A percentile compares a stretch with the other conserved stretches of the same genome.
phyloP scores from a whole-genome alignment of 768 basidiomycete genomes.

The Austroboletus festivus region DNA sequence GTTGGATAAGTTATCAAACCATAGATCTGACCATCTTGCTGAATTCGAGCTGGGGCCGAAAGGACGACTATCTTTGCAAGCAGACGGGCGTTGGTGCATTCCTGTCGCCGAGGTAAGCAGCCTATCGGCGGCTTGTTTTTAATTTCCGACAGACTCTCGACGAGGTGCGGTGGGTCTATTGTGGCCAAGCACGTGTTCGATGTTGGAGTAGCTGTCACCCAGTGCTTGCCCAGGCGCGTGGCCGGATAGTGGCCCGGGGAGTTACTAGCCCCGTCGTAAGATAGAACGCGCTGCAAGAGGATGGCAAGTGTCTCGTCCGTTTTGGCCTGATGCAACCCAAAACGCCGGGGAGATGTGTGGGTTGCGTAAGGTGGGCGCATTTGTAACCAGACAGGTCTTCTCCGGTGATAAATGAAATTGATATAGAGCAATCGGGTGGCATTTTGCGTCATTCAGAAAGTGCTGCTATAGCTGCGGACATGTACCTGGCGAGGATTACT shows the following conservation, averaged over 20 bases:
- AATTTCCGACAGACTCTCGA: conserved; percentile 23
- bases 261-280: conserved; percentile 4
- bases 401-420: conserved; percentile 26
- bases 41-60: neutral
- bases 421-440: conserved; percentile 12
- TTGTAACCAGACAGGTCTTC: conserved; percentile 18
- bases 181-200: conserved; percentile 10
- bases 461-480: conserved; percentile 20
- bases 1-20: too few species aligned
- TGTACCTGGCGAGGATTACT: conserved; percentile 23
- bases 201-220: neutral
- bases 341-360: neutral
- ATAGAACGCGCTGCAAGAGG: conserved; percentile 6
- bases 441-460: conserved; percentile 12
- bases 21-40: too few species aligned
- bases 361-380: conserved; percentile 24
- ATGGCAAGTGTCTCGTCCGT: neutral
- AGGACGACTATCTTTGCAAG: neutral
- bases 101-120: neutral
- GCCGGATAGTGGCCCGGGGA: too few species aligned
- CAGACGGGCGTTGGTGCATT: too few species aligned
- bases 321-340: conserved; percentile 1
- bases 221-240: too few species aligned
- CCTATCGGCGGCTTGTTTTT: conserved; percentile 17
- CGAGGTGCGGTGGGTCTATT: conserved; percentile 8